Base-by-base conservation (phyloP, 768 basidiomycete genomes). In the Amanita exitialis region DNA sequence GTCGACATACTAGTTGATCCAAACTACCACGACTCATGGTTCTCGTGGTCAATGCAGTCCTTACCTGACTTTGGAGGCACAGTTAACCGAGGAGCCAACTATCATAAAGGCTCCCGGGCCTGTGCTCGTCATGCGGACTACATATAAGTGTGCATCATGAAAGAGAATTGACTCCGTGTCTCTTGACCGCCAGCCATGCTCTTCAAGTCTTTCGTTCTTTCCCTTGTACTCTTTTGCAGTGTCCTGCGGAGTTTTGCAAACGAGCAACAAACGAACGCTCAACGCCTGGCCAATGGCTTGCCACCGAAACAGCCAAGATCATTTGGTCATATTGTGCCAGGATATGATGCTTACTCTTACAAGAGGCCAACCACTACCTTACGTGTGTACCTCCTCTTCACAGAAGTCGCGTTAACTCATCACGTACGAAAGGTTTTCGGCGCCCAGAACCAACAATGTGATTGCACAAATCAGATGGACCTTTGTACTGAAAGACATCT, bases 271-370 rank as follows among this genome's bases (percentile, higher is more conserved):
- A 72, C 72, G 9, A 75, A 74, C 54, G 70, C 61, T 16, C 65
- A 74, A 53, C 66, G 75, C 38, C 57, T 76, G 52, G 72, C 74
- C 30, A 67, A 71, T 44, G 73, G 73, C 8, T 63, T 75, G n/a
- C 68, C 71, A 28, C 69, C 71, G 2, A 61, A 64, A 23, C 67
- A 66, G 8, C 71, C 66, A 18, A 63, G 60, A 38, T 70, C 44
- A 32, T 32, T 70, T 49, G 61, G 58, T 36, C 63, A 65, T 15
- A 58, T 30, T 35, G 50, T 64, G 4, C 69, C 68, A 0, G 67
- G 67, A 16, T 52, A 42, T 42, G 43, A 56, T 36, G 35, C 56
- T 20, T 27, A 16, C n/a, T 44, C n/a, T 16, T 38, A 44, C 8
- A 53, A 46, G 32, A 53, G 53, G 38, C 62, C 67, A 30, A 67